Percentiles rank a stretch among this genome's conserved stretches.
Conservation (phyloP, 192 early-diverging fungal genomes). For the Entomortierella parvispora region DNA sequence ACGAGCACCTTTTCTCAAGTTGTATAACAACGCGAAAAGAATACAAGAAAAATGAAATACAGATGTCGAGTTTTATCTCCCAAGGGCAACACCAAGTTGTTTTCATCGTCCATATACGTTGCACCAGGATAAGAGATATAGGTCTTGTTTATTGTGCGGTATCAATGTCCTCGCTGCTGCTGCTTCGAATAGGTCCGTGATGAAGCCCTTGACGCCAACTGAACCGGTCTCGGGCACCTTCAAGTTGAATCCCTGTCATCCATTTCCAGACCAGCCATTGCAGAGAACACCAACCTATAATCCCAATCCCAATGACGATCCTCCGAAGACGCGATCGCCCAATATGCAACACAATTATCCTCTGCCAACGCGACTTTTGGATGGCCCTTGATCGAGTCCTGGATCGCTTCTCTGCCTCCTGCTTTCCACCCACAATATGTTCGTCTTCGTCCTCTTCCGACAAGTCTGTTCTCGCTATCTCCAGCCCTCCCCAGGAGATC, state of each 20-base stretch:
- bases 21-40: too few species aligned
- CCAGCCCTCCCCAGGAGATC: conserved; percentile 5
- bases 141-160: too few species aligned
- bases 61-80: too few species aligned
- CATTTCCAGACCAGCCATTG: conserved; percentile 38
- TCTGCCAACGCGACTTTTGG: conserved; percentile 23
- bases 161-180: neutral
- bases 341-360: conserved; percentile 26
- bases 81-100: too few species aligned
- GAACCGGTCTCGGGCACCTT: conserved; percentile 30
- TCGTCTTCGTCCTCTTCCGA: conserved; percentile 13
- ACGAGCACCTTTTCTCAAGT: too few species aligned
- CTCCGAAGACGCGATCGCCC: conserved; percentile 22
- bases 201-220: conserved; percentile 27
- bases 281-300: conserved; percentile 22
- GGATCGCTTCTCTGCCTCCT: conserved; percentile 19
- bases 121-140: too few species aligned
- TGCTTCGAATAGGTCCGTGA: conserved; percentile 11
- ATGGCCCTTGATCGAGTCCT: conserved; percentile 45
- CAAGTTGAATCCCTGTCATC: conserved; percentile 44
- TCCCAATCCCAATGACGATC: conserved; percentile 11
- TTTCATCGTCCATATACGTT: too few species aligned
- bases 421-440: neutral
- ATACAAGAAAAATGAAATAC: too few species aligned
- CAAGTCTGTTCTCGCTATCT: neutral